A percentile compares a stretch with the other conserved stretches of the same genome.
These are phyloP conservation scores for Phytophthora megakarya DNA, from an alignment of 352 stramenopile species.

Conservation along the genomic window DNA sequence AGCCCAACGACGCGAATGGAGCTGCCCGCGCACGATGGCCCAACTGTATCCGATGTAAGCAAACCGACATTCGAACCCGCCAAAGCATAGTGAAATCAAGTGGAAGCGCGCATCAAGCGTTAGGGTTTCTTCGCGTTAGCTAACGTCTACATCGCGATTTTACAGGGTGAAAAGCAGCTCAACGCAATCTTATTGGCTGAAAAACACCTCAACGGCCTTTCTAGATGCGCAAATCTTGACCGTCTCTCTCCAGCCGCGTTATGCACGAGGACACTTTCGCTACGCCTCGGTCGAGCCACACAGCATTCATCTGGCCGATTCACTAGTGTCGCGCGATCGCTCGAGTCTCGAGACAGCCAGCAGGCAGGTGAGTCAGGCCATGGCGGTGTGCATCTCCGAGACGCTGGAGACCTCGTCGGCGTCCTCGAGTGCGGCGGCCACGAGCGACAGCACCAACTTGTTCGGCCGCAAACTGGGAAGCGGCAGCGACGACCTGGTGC, in stretches of 20 bases:
- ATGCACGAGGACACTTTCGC: constrained; percentile 19
- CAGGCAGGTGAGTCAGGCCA: constrained; percentile 3
- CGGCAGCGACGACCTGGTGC: constrained; percentile 17
- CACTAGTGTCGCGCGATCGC: background rate
- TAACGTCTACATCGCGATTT: background rate
- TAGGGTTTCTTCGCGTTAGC: constrained; percentile 23
- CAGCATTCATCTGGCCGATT: constrained; percentile 17
- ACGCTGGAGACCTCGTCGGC: constrained; percentile 20
- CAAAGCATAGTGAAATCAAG: constrained; percentile 8
- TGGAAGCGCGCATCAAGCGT: constrained; percentile 9
- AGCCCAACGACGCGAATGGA: background rate
- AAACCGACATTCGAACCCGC: constrained; percentile 5
- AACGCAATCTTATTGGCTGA: constrained; percentile 17
- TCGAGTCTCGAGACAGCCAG: constrained; percentile 10
- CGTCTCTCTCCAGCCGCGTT: constrained; percentile 9
- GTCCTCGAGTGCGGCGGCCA: constrained; percentile 19
- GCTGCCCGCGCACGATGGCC: background rate
- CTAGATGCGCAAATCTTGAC: constrained; percentile 17
- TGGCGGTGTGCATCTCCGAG: constrained; percentile 38
- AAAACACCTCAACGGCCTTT: constrained; percentile 9
- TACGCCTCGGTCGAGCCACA: constrained; percentile 16
- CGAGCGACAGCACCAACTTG: constrained; percentile 36
- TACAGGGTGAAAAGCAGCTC: constrained; percentile 23
- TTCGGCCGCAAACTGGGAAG: constrained; percentile 38
- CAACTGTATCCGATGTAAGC: background rate